phyloP scores from a whole-genome alignment of 306 rosid genomes.

The Astragalus glycyphyllos region DNA sequence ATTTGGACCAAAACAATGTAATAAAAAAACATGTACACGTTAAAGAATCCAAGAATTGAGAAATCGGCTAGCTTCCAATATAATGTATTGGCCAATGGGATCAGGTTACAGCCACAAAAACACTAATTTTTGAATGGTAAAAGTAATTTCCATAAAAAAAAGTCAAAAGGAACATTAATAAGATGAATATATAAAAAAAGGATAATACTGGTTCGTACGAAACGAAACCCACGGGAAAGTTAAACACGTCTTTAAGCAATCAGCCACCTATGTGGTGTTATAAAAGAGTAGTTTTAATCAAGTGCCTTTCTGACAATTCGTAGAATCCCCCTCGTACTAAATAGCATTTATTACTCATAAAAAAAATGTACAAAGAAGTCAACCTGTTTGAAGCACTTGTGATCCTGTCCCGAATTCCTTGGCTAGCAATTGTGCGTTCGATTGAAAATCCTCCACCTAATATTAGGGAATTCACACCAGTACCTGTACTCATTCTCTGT shows the following conservation, averaged over 20 bases:
- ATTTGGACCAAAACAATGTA: conserved; percentile 21
- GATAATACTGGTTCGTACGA: no score
- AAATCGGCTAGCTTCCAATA: conserved; percentile 8
- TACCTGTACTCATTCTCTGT: conserved; percentile 72
- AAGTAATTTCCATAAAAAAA: not conserved
- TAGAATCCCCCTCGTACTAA: no score
- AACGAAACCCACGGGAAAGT: no score
- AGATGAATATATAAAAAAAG: not conserved
- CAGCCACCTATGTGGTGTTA: no score
- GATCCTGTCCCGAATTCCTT: conserved; percentile 93
- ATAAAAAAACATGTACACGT: not conserved
- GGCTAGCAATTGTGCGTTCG: conserved; percentile 71
- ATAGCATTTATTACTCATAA: no score
- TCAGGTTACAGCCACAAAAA: conserved; percentile 13
- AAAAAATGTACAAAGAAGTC: conserved; percentile 19
- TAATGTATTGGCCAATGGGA: not conserved
- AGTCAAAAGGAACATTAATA: conserved; percentile 19
- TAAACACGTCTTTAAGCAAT: no score
- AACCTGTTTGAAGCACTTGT: conserved; percentile 93
- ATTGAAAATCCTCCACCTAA: conserved; percentile 78
- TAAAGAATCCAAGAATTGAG: not conserved
- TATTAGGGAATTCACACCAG: conserved; percentile 67
- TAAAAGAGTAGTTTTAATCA: no score
- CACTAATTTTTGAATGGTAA: not conserved
- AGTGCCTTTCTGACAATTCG: no score